Percentiles rank a stretch among this genome's conserved stretches.
Evolutionary conservation across 192 early-diverging fungal genomes (phyloP).

Genomic region (Coemansia asiatica): DNA sequence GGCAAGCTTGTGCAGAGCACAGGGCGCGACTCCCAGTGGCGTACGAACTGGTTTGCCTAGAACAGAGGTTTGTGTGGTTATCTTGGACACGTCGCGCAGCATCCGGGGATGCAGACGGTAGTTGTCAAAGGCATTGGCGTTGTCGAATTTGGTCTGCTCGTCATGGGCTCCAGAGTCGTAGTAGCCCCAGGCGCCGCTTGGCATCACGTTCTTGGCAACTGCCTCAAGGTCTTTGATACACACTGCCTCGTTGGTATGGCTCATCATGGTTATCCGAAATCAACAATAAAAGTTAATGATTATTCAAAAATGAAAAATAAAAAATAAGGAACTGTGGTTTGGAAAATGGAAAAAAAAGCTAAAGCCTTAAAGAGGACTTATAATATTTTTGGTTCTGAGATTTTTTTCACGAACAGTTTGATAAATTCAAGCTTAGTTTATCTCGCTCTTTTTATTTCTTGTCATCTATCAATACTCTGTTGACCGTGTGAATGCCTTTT

Average conservation of each 20-base stretch:
- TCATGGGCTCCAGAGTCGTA: constrained; percentile 60
- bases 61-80: constrained; percentile 64
- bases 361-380: background rate
- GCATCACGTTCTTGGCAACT: constrained; percentile 39
- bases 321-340: background rate
- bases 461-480: too few species aligned
- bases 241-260: constrained; percentile 26
- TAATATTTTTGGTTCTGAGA: too few species aligned
- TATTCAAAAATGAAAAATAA: background rate
- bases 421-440: too few species aligned
- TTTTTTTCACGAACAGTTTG: too few species aligned
- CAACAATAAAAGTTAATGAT: background rate
- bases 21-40: constrained; percentile 76
- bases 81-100: constrained; percentile 68
- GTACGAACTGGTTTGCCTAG: constrained; percentile 59
- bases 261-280: constrained; percentile 14
- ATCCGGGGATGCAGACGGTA: constrained; percentile 65
- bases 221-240: constrained; percentile 55
- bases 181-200: constrained; percentile 53
- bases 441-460: too few species aligned
- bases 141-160: constrained; percentile 55
- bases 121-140: constrained; percentile 43
- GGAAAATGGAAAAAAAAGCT: background rate
- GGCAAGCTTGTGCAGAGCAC: constrained; percentile 76
- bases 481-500: too few species aligned